A percentile compares a stretch with the other conserved stretches of the same genome.
Evolutionary conservation across 352 stramenopile species (phyloP).

Genomic region (Globisporangium viniferum): DNA sequence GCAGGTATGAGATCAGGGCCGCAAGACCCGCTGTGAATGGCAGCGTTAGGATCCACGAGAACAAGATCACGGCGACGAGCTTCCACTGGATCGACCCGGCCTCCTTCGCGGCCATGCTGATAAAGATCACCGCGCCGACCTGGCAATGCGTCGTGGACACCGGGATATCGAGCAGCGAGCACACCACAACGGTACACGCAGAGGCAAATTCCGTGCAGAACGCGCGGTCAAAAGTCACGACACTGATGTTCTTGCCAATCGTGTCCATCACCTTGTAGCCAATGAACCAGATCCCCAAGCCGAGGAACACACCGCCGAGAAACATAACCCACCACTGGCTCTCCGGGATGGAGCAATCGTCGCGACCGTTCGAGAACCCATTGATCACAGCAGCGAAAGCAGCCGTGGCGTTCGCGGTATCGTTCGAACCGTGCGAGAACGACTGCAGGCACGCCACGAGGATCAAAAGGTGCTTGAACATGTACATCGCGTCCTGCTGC

Average conservation of each 20-base stretch:
- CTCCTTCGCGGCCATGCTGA: background rate
- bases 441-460: constrained; percentile 68
- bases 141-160: background rate
- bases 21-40: background rate
- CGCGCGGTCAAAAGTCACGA: constrained; percentile 60
- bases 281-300: constrained; percentile 43
- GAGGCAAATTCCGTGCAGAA: constrained; percentile 73
- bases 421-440: constrained; percentile 79
- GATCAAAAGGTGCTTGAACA: constrained; percentile 66
- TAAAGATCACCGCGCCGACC: background rate
- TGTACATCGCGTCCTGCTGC: constrained; percentile 38
- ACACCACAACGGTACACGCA: constrained; percentile 38
- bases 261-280: constrained; percentile 74
- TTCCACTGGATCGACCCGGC: background rate
- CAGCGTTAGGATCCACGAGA: constrained; percentile 18
- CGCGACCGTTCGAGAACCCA: constrained; percentile 49
- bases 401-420: constrained; percentile 76
- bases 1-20: background rate
- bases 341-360: constrained; percentile 17
- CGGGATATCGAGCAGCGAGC: background rate
- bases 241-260: constrained; percentile 39
- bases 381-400: constrained; percentile 55
- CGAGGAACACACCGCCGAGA: constrained; percentile 45
- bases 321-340: constrained; percentile 62
- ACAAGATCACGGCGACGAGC: background rate